phyloP scores from a whole-genome alignment of 345 rosid species.

The Sisymbrium irio region DNA sequence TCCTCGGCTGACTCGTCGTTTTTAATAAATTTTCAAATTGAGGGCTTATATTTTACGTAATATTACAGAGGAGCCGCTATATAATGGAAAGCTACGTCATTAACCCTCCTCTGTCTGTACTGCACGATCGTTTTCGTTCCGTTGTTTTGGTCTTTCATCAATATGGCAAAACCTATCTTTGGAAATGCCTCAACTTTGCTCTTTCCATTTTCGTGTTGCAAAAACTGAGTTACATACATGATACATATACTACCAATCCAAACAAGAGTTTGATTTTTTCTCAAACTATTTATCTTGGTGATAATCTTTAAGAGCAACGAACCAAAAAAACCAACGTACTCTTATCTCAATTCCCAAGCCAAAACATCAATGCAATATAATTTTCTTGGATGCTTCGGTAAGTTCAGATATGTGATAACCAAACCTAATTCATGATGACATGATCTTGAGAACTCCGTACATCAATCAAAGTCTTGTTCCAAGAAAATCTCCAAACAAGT shows the following conservation, averaged over 20 bases:
- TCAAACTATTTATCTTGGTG: background rate
- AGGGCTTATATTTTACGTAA: background rate
- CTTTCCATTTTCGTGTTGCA: constrained; percentile 14
- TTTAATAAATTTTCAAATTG: background rate
- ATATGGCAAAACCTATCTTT: background rate
- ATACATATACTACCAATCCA: background rate
- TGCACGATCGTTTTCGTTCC: background rate
- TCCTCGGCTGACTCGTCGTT: constrained; percentile 32
- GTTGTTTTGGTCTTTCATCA: constrained; percentile 16
- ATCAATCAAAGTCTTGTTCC: background rate
- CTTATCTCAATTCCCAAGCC: background rate
- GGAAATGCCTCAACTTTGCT: background rate
- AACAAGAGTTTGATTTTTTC: background rate
- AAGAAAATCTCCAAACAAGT: background rate
- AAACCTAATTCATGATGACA: background rate
- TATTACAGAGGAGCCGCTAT: background rate
- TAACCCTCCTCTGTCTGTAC: background rate
- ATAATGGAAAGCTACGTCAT: background rate
- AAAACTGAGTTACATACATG: background rate
- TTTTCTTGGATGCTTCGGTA: background rate
- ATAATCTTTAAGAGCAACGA: background rate
- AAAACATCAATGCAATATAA: constrained; percentile 11
- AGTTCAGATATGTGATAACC: background rate
- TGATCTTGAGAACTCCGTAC: background rate
- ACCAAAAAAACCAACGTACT: background rate